Conservation (phyloP, 331 rosid species). For the Phaseolus coccineus region DNA sequence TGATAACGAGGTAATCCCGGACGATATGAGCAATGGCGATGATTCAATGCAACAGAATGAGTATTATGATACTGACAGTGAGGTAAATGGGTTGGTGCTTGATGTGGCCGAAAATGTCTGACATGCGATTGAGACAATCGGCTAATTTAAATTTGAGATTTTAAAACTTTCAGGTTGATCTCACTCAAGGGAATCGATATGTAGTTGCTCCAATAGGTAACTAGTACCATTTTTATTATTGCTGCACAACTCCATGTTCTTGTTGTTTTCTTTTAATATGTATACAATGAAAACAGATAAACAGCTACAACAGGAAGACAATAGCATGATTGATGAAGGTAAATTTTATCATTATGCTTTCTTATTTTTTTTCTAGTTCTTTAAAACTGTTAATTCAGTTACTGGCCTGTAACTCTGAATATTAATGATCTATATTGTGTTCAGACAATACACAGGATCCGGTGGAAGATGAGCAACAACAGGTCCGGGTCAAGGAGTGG, state of each 20-base stretch:
- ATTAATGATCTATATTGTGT: slow-evolving; percentile 33
- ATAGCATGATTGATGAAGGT: slow-evolving; percentile 75
- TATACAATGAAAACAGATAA: slow-evolving; percentile 62
- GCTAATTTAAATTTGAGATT: slow-evolving; percentile 35
- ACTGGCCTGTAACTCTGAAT: not conserved
- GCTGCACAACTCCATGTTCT: slow-evolving; percentile 18
- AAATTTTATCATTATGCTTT: slow-evolving; percentile 30
- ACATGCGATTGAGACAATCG: slow-evolving; percentile 24
- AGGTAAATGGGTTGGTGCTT: slow-evolving; percentile 47
- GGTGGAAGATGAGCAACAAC: slow-evolving; percentile 78
- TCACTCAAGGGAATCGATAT: slow-evolving; percentile 67
- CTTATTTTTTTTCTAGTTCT: not conserved
- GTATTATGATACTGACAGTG: slow-evolving; percentile 60
- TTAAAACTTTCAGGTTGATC: slow-evolving; percentile 61
- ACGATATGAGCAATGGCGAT: slow-evolving; percentile 50
- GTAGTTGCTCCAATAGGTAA: slow-evolving; percentile 81
- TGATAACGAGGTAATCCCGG: slow-evolving; percentile 54
- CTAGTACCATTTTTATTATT: slow-evolving; percentile 16
- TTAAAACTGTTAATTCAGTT: not conserved
- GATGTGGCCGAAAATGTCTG: slow-evolving; percentile 21
- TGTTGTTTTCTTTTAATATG: slow-evolving; percentile 21
- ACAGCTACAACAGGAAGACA: slow-evolving; percentile 61
- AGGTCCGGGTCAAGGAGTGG: slow-evolving; percentile 80
- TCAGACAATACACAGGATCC: slow-evolving; percentile 87
- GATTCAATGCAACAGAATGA: slow-evolving; percentile 55